These are phyloP conservation scores for Modicella reniformis DNA, from an alignment of 371 early-diverging fungal genomes.

Conservation along the genomic window DNA sequence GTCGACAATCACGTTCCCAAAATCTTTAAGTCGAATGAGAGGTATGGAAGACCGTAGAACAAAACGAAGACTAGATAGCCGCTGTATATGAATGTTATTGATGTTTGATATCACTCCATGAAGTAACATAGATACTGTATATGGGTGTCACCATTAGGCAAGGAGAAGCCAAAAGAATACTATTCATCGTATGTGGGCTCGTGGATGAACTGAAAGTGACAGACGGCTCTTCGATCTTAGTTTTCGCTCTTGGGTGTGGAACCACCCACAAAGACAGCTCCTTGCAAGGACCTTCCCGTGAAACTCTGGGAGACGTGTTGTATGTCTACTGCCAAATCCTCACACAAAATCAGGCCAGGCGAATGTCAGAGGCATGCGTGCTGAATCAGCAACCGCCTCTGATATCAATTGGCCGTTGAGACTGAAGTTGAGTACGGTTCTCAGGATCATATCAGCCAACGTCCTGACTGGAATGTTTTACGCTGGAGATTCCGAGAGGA, in stretches of 20 bases:
- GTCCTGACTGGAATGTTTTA: slow-evolving; percentile 22
- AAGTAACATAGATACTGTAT: no score
- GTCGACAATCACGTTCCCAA: no score
- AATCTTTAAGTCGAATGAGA: no score
- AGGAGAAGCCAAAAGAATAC: not conserved
- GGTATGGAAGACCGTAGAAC: no score
- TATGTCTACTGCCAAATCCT: not conserved
- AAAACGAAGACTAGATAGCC: no score
- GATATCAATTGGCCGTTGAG: slow-evolving; percentile 17
- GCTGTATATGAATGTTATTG: no score
- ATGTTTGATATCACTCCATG: no score
- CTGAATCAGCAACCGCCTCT: slow-evolving; percentile 6
- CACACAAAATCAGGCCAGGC: slow-evolving; percentile 7
- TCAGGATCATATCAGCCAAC: slow-evolving; percentile 22
- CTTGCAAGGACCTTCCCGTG: slow-evolving; percentile 38
- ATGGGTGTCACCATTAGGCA: no score
- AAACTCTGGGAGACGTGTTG: slow-evolving; percentile 4
- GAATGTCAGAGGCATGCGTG: not conserved
- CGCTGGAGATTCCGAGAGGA: slow-evolving; percentile 36
- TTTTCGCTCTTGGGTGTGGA: not conserved
- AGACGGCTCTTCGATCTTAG: slow-evolving; percentile 21
- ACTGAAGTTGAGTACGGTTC: slow-evolving; percentile 33
- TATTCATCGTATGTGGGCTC: not conserved
- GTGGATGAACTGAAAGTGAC: not conserved
- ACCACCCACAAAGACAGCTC: slow-evolving; percentile 37